phyloP scores from a whole-genome alignment of 176 grass and related monocot species.

The Triticum timopheevii region DNA sequence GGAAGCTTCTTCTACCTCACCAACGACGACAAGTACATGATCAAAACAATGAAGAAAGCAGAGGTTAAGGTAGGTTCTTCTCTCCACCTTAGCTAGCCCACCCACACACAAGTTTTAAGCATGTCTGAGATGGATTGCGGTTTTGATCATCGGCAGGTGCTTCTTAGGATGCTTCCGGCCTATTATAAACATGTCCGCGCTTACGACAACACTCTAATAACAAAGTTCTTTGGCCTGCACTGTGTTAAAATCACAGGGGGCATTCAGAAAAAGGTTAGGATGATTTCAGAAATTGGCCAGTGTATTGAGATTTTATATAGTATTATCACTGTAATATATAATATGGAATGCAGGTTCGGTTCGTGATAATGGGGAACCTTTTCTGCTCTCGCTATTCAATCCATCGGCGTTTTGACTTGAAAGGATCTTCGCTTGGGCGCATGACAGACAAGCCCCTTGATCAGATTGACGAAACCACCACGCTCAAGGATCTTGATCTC shows the following conservation, averaged over 20 bases:
- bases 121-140: neutral
- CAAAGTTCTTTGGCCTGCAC: constrained; percentile 79
- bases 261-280: constrained; percentile 73
- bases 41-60: constrained; percentile 46
- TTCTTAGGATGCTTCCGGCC: constrained; percentile 82
- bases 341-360: constrained; percentile 52
- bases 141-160: constrained; percentile 50
- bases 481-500: constrained; percentile 85
- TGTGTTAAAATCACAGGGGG: constrained; percentile 77
- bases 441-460: constrained; percentile 74
- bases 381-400: constrained; percentile 59
- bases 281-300: neutral
- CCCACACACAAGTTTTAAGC: neutral
- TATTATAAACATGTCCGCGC: constrained; percentile 77
- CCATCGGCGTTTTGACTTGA: constrained; percentile 75
- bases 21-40: constrained; percentile 46
- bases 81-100: neutral
- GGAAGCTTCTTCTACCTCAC: constrained; percentile 46
- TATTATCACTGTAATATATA: neutral
- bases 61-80: constrained; percentile 24
- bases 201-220: constrained; percentile 70
- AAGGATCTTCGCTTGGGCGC: constrained; percentile 85
- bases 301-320: neutral
- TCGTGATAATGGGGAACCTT: constrained; percentile 92
- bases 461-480: constrained; percentile 70